Base-by-base conservation (phyloP, 371 early-diverging fungal genomes). In the Batkoa obscura region DNA sequence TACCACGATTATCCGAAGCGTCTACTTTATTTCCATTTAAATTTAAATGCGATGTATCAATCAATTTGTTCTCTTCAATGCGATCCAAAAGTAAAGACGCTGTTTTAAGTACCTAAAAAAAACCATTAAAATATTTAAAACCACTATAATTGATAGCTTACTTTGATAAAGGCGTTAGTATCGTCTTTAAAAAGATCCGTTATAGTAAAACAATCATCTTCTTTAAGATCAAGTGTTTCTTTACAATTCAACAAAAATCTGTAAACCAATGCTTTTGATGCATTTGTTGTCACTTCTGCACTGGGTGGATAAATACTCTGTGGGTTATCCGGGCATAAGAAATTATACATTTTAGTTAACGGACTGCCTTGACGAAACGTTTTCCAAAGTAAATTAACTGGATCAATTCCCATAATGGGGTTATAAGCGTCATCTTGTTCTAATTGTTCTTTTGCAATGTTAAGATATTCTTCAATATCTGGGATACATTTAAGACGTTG, bases 81-180 rank as follows among this genome's bases (percentile, higher is more conserved):
- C 72, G 63, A 50, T 83, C 78, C 12, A 86, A 64, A 45, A 89
- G 70, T 57, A 73, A 68, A 62, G 76, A 70, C 31, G 84, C 78
- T 12, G 84, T 84, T 58, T 80, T 80, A 58, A 86, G 70, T 30
- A 72, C 69, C 68, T 73, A 60, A 32, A 13, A n/a, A 23, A 36
- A 37, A 23, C 23, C 23, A 23, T 23, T 23, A 23, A 23, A 23
- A 32, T 48, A 41, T 34, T 31, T 42, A 45, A 23, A 3, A 50
- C 31, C 30, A 42, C 12, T 35, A 35, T 35, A 39, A 52, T 50
- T 38, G 43, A 37, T 53, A 10, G 30, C 53, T 58, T 74, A 93
- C 94, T 79, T 90, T 95, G 62, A 94, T 86, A 66, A 94, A 88
- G 31, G 87, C 89, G 64, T 88, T 88, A 36, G 93, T 95, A 67